These are phyloP conservation scores for Neckera pumila DNA, from an alignment of 225 moss, liverwort and hornwort genomes.

Conservation along the genomic window DNA sequence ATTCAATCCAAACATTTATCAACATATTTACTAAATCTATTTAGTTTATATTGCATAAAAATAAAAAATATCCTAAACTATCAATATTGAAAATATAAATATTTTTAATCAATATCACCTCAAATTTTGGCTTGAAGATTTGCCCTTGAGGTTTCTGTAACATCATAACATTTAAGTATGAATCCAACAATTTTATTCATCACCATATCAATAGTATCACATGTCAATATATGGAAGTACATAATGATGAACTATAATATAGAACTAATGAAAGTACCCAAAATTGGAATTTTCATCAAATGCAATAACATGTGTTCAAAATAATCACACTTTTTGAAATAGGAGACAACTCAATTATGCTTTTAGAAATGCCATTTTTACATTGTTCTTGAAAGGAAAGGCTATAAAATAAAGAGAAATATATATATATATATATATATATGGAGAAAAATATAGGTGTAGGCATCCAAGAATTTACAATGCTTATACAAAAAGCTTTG, in stretches of 20 bases:
- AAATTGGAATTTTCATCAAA: not conserved
- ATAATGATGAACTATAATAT: not conserved
- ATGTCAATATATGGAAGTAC: not conserved
- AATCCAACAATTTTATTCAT: not conserved
- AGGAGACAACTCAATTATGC: not conserved
- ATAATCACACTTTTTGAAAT: not conserved
- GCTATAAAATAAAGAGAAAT: not conserved
- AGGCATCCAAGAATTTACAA: not conserved
- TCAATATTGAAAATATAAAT: not conserved
- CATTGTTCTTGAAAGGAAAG: not conserved
- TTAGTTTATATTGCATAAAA: not conserved
- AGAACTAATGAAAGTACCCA: not conserved
- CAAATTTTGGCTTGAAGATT: conserved; percentile 10
- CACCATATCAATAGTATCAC: not conserved
- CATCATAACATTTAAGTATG: not conserved
- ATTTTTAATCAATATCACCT: not conserved
- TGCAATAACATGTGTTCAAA: not conserved
- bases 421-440: not conserved
- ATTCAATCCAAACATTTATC: not conserved
- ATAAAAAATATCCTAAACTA: not conserved
- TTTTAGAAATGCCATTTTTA: too few relatives aligned
- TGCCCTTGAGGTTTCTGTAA: not conserved
- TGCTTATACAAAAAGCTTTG: not conserved
- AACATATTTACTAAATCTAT: not conserved
- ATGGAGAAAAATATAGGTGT: not conserved